phyloP scores from a whole-genome alignment of 1,284 basidiomycete species.

The Irpex sp. region DNA sequence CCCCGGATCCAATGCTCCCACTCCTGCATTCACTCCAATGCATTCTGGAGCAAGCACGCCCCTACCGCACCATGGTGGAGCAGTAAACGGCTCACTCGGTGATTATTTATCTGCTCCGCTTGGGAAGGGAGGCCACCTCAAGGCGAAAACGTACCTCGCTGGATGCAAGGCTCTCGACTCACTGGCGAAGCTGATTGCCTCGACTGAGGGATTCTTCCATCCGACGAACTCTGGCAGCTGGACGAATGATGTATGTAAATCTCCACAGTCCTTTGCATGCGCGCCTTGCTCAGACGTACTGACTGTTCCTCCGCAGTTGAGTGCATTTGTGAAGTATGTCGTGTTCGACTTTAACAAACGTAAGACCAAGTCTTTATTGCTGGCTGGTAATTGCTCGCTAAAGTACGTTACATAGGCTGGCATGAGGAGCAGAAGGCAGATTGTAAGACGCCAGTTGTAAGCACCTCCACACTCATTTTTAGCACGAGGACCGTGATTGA shows the following conservation, averaged over 20 bases:
- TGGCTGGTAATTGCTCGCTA: neutral
- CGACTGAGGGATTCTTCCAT: conserved; percentile 87
- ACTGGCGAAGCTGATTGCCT: conserved; percentile 78
- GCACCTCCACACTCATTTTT: conserved; percentile 10
- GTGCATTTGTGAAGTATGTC: conserved; percentile 82
- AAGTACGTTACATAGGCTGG: conserved; percentile 46
- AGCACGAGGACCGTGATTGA: neutral
- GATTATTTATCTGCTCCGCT: conserved; percentile 63
- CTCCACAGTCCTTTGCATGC: too few relatives aligned
- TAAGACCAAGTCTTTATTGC: conserved; percentile 23
- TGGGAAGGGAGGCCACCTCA: conserved; percentile 31
- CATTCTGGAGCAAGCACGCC: conserved; percentile 59
- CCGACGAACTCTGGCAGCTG: conserved; percentile 70
- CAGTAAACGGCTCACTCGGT: conserved; percentile 33
- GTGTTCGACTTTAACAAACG: conserved; percentile 85
- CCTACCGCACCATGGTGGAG: conserved; percentile 30
- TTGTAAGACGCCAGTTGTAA: conserved; percentile 76
- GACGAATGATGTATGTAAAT: conserved; percentile 64
- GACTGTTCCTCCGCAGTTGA: conserved; percentile 41
- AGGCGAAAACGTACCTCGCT: conserved; percentile 61
- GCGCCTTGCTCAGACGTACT: too few relatives aligned
- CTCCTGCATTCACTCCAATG: conserved; percentile 59
- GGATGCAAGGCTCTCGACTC: conserved; percentile 87
- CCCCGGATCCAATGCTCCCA: conserved; percentile 44
- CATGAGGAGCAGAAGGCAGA: conserved; percentile 75